Evolutionary conservation across 768 basidiomycete genomes (phyloP).

Genomic region (Mrakia gelida): DNA sequence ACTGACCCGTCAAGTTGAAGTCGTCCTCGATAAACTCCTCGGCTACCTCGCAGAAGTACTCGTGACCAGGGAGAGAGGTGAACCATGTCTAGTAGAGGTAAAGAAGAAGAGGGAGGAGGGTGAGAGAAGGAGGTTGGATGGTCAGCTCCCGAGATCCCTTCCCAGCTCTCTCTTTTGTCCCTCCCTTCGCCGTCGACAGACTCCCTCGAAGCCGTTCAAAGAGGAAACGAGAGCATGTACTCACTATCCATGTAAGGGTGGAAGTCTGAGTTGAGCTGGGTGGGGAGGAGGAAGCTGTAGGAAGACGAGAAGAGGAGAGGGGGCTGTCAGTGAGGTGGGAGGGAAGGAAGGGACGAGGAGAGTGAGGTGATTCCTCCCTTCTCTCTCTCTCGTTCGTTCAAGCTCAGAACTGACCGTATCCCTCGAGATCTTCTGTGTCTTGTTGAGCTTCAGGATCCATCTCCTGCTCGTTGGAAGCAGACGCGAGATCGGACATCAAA

Average conservation of each 20-base stretch:
- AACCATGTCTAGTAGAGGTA: conserved; percentile 27
- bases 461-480: neutral
- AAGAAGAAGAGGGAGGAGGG: neutral
- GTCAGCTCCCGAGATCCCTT: neutral
- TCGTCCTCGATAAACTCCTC: conserved; percentile 99
- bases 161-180: neutral
- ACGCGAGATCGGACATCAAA: neutral
- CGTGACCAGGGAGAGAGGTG: conserved; percentile 52
- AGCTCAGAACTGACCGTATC: conserved; percentile 2
- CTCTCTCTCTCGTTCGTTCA: too few relatives aligned
- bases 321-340: neutral
- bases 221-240: neutral
- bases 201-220: neutral
- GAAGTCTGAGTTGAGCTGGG: conserved; percentile 28
- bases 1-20: conserved; percentile 80
- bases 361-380: neutral
- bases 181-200: neutral
- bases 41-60: conserved; percentile 96
- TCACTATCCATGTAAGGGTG: conserved; percentile 33
- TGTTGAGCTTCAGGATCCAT: conserved; percentile 12
- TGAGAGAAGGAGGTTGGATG: neutral
- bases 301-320: neutral
- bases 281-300: conserved; percentile 30
- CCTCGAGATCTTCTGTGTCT: conserved; percentile 5
- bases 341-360: neutral